A percentile compares a stretch with the other conserved stretches of the same genome.
These are phyloP conservation scores for Psilocybe sp. DNA, from an alignment of 768 basidiomycete genomes.

Conservation along the genomic window DNA sequence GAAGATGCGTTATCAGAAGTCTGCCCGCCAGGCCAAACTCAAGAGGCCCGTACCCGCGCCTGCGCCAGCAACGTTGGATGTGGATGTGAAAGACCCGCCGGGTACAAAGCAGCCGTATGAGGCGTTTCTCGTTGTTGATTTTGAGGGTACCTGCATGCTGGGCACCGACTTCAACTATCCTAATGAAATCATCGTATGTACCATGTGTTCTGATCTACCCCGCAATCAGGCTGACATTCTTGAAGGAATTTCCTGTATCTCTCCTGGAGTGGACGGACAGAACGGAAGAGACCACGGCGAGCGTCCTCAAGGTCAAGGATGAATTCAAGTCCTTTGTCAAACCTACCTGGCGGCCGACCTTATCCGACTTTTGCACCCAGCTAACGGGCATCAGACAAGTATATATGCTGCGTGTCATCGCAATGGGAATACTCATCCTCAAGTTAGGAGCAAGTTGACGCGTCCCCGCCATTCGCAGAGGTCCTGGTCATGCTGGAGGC, in stretches of 20 bases:
- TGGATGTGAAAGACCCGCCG: too few species aligned
- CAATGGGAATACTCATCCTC: not conserved
- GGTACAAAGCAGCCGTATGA: constrained; percentile 54
- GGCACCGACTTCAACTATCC: constrained; percentile 79
- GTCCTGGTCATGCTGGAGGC: constrained; percentile 60
- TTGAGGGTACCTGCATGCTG: constrained; percentile 78
- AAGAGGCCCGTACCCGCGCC: constrained; percentile 6
- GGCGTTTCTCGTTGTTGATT: constrained; percentile 83
- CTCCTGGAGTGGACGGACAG: constrained; percentile 80
- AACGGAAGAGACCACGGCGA: constrained; percentile 45
- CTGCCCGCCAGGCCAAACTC: constrained; percentile 7
- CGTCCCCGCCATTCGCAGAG: constrained; percentile 70
- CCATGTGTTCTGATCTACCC: constrained; percentile 6
- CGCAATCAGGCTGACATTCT: not conserved
- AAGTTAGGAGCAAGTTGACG: constrained; percentile 72
- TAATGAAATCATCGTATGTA: constrained; percentile 91
- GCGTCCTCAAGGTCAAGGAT: constrained; percentile 63
- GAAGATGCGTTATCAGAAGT: constrained; percentile 16
- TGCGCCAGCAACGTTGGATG: not conserved
- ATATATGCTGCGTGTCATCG: constrained; percentile 19
- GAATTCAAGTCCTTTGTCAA: constrained; percentile 88
- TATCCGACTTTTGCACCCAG: constrained; percentile 81
- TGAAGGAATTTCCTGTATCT: constrained; percentile 91
- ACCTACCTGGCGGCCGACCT: constrained; percentile 81
- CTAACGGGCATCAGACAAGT: constrained; percentile 95